Evolutionary conservation across 257 asterid species (phyloP), one percentile per base, ranked within the genome.

Genomic region (Salvia hispanica): DNA sequence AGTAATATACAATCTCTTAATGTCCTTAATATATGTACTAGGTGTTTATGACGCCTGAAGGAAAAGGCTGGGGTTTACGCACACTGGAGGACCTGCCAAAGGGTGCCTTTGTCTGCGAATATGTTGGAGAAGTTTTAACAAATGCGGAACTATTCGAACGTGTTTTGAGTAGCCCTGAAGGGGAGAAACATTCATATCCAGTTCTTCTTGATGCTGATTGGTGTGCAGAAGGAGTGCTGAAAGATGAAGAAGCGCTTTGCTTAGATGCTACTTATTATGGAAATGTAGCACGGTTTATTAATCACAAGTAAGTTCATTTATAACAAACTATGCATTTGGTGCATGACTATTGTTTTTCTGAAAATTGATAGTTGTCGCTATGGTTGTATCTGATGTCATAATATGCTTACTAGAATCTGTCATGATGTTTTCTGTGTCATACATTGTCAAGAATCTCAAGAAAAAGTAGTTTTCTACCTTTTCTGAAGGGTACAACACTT

Each of bases 1-100:
- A 31, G n/a, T 62, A 62, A 39, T 34, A 34, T 34, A 12, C 36
- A 63, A 18, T 28, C 60, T 71, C 37, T 58, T 73, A 44, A 64
- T 51, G 51, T 18, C 67, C 67, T 67, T 64, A 21, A 71, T 56
- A 33, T 50, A 67, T 64, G 52, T 51, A 47, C 72, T 74, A 93
- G 97, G 96, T 93, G 68, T 93, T 88, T 74, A 85, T 85, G 97
- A 85, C 96, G 6, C 74, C 82, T 13, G 88, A 64, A 63, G 94
- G 89, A 74, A 89, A 91, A 76, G 99, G 99, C 10, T 94, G 99
- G 99, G 99, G 99, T 45, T 77, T 94, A 57, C 97, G 96, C 55
- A 94, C 95, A 31, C 85, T 88, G n/a, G 96, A 91, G 83, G 96
- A 94, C 79, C 83, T 94, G 66, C 96, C 99, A 9, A 86, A 77